phyloP scores from a whole-genome alignment of 2,329 filamentous ascomycete genomes.

The Aspergillus intermedius region DNA sequence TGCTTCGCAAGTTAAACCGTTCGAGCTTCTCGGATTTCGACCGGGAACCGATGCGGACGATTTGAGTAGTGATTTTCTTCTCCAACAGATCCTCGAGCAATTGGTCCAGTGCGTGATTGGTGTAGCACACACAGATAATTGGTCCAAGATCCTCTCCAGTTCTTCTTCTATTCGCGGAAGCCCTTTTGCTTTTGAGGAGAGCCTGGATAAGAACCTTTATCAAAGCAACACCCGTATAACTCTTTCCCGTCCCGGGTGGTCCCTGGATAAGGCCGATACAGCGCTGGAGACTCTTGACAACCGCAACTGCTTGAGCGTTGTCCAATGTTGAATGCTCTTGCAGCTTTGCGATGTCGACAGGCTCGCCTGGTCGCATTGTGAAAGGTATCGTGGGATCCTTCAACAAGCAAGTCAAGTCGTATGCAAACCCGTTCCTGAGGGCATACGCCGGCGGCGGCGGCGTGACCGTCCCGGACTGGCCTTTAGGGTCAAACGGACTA shows the following conservation, averaged over 20 bases:
- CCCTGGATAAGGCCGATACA: constrained; percentile 17
- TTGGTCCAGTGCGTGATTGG: constrained; percentile 50
- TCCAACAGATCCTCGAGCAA: constrained; percentile 54
- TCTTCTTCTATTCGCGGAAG: constrained; percentile 15
- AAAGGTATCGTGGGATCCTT: constrained; percentile 33
- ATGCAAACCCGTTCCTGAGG: constrained; percentile 43
- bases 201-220: constrained; percentile 16
- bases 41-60: constrained; percentile 57
- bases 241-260: constrained; percentile 20
- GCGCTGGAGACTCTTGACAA: constrained; percentile 9
- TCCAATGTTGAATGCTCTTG: constrained; percentile 9
- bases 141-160: constrained; percentile 34
- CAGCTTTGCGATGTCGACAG: constrained; percentile 6
- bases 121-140: constrained; percentile 44
- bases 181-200: too few relatives aligned
- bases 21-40: constrained; percentile 51
- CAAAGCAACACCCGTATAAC: constrained; percentile 16
- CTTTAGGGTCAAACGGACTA: constrained; percentile 12
- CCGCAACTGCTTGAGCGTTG: constrained; percentile 9
- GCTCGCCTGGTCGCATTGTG: constrained; percentile 7
- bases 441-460: constrained; percentile 50
- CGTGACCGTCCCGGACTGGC: constrained; percentile 10
- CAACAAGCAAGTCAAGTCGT: constrained; percentile 26
- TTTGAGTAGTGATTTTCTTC: constrained; percentile 34
- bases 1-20: constrained; percentile 43